phyloP scores from a whole-genome alignment of 129 eudicot genomes.

The Flaveria linearis region DNA sequence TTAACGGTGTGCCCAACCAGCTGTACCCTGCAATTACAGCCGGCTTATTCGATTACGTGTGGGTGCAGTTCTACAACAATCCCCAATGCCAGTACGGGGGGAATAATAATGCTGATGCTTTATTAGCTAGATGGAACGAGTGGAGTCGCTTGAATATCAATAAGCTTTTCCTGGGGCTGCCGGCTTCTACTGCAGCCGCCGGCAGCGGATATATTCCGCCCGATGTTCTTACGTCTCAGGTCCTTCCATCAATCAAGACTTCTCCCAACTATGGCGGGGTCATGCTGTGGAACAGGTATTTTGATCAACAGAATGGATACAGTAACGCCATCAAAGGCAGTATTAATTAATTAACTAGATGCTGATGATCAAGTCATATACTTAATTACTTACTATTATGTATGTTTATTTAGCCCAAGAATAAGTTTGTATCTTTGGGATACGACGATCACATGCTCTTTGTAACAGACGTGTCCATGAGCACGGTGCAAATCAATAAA shows the following conservation, averaged over 20 bases:
- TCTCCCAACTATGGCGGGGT: constrained; percentile 72
- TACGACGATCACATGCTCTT: constrained; percentile 13
- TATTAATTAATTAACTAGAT: constrained; percentile 23
- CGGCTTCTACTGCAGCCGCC: constrained; percentile 57
- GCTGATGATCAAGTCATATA: background rate
- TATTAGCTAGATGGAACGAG: constrained; percentile 55
- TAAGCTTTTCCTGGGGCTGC: constrained; percentile 65
- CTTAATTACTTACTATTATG: background rate
- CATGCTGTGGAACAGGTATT: constrained; percentile 69
- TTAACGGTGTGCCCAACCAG: constrained; percentile 29
- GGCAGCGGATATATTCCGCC: constrained; percentile 60
- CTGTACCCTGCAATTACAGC: constrained; percentile 35
- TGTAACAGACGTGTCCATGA: background rate
- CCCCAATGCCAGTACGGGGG: constrained; percentile 45
- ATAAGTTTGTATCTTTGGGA: constrained; percentile 22
- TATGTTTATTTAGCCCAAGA: constrained; percentile 6
- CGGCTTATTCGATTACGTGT: constrained; percentile 63
- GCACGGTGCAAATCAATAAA: constrained; percentile 16
- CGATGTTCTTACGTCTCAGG: constrained; percentile 47
- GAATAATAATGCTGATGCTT: constrained; percentile 35
- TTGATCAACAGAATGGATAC: constrained; percentile 43
- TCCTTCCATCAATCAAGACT: constrained; percentile 57
- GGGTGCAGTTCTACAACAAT: constrained; percentile 82
- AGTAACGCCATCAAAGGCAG: constrained; percentile 50
- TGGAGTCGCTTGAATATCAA: constrained; percentile 47